Evolutionary conservation across 2,329 filamentous ascomycete genomes (phyloP).

Genomic region (Tolypocladium amazonense): DNA sequence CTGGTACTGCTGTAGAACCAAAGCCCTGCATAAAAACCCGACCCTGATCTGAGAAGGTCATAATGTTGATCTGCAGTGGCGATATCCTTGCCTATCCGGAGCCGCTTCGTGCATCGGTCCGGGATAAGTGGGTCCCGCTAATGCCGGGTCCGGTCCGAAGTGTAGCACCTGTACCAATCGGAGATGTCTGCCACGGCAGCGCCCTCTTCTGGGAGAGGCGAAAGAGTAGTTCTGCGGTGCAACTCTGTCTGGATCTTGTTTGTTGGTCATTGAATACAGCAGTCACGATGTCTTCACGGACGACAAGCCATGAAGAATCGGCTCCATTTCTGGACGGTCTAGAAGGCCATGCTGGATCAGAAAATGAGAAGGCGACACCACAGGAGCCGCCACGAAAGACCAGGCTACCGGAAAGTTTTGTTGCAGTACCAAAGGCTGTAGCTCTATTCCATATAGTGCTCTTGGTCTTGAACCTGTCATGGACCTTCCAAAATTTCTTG

Average conservation of each 20-base stretch:
- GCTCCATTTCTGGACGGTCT: background rate
- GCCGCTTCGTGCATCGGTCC: background rate
- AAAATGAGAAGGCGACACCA: background rate
- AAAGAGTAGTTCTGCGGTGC: background rate
- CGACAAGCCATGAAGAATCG: background rate
- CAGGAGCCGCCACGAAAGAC: background rate
- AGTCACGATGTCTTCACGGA: background rate
- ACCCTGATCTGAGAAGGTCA: background rate
- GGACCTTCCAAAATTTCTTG: background rate
- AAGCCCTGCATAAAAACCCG: background rate
- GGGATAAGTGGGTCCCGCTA: background rate
- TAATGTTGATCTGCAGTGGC: background rate
- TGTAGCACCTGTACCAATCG: background rate
- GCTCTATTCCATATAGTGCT: background rate
- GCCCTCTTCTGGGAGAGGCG: background rate
- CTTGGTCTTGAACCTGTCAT: background rate
- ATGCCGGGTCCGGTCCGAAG: background rate
- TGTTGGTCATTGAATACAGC: background rate
- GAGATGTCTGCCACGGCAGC: background rate
- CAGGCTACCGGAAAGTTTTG: background rate
- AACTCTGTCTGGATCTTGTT: background rate
- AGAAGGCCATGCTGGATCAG: background rate
- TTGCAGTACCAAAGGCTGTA: background rate
- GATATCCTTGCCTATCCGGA: background rate
- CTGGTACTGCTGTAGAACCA: background rate